These are phyloP conservation scores for Pichia sp. DNA, from an alignment of 1,139 yeast genomes.

Conservation along the genomic window DNA sequence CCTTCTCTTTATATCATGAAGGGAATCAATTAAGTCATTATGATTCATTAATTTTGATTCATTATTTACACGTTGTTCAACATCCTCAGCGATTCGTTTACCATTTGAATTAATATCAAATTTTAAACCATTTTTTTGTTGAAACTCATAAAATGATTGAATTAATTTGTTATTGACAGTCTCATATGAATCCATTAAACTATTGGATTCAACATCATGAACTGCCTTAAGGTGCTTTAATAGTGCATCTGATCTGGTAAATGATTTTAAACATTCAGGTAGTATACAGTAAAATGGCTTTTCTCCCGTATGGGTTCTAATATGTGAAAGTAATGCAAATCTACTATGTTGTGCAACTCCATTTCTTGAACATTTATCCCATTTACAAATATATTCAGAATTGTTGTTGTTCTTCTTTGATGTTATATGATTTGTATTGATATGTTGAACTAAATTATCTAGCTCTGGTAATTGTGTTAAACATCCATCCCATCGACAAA, in stretches of 20 bases:
- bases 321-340: constrained; percentile 55
- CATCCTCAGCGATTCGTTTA: constrained; percentile 6
- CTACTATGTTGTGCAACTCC: constrained; percentile 53
- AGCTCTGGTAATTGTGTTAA: constrained; percentile 25
- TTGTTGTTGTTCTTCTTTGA: constrained; percentile 11
- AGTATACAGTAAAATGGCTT: constrained; percentile 61
- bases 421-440: constrained; percentile 32
- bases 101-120: constrained; percentile 8
- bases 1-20: constrained; percentile 6
- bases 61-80: constrained; percentile 8
- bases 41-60: constrained; percentile 10
- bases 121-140: constrained; percentile 4
- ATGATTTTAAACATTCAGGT: constrained; percentile 62
- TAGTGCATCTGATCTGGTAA: constrained; percentile 55
- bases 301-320: constrained; percentile 62
- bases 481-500: constrained; percentile 37
- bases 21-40: constrained; percentile 14
- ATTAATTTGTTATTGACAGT: constrained; percentile 12
- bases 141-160: not conserved
- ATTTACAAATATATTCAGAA: constrained; percentile 47
- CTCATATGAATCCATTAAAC: constrained; percentile 18
- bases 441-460: constrained; percentile 33
- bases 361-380: constrained; percentile 53
- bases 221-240: constrained; percentile 58
- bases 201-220: constrained; percentile 42